Evolutionary conservation across 2,329 filamentous ascomycete species (phyloP), one percentile per base, ranked within the genome.

Genomic region (Phaeomoniella chlamydospora): DNA sequence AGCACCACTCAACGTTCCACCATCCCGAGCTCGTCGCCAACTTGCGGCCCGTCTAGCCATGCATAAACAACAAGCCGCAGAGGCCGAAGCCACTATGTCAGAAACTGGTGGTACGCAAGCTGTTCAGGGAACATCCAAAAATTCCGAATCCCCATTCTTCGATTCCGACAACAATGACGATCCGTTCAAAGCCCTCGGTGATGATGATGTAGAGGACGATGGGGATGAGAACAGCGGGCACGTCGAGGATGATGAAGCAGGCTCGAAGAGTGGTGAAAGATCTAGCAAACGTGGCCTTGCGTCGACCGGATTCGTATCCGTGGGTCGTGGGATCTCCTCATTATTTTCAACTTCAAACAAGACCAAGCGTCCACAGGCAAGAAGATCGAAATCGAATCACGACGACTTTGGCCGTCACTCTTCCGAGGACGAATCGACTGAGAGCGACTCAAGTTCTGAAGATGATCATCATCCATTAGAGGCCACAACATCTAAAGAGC

Each of bases 21-120:
- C 88, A 2, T 92, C 85, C 5, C 76, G 88, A 36, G 88, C 88
- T 5, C 76, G 88, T 35, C 70, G 85, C 37, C 85, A 93, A 56
- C 72, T 96, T n/a, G 87, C 86, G n/a, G 82, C 83, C 10, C 76
- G 87, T 10, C 68, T 96, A 49, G 74, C 83, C 2, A 73, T 80
- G 58, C 80, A 84, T 45, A 74, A 77, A 45, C 79, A 83, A 55
- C 73, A 74, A 44, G 59, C 66, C 4, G 57, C 64, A 15, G 59
- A 58, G 30, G 55, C 65, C 2, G 58, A 47, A 18, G 43, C 42
- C 26, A 39, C 43, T 35, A 39, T 43, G 30, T 38, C 44, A 16
- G 40, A 44, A 5, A 49, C 52, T 15, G 49, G 51, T 4, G 50
- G 46, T 18, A 49, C 44, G 22, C 22, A 26, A 14, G 43, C 47